Base-by-base conservation (phyloP, 371 early-diverging fungal species). In the Lichtheimia corymbifera region DNA sequence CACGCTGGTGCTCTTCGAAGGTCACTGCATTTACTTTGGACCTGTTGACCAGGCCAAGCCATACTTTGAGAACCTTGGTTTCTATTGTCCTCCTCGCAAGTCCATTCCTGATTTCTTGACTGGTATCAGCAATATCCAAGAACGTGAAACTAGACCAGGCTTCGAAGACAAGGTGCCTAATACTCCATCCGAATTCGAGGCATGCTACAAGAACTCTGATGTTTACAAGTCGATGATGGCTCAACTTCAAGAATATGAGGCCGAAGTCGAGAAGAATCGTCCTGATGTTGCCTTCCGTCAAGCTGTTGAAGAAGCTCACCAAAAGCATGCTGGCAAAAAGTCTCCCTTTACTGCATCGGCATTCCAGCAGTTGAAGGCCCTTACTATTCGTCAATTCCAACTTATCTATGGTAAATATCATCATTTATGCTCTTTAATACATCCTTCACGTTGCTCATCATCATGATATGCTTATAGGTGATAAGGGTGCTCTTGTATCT, bases 21-120 rank as follows among this genome's bases (percentile, higher is more conserved):
- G 93, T 49, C 83, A 81, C 22, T 83, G 83, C 65, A 79, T 90
- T 63, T 93, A 85, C 71, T 88, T 85, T 77, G 93, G 91, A 5
- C 86, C 89, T 0, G 79, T 80, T 3, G 54, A 72, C 28, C 59
- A 75, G 25, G 89, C 87, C 17, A 81, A 87, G 13, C 68, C 73
- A 27, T 90, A 89, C 64, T 91, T 87, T 22, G 22, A 22, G 22
- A 22, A 22, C 22, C 22, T 22, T 22, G 22, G 22, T 22, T 22
- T 22, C 22, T 2, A 22, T 22, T 22, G 22, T 22, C 22, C 22
- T 22, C 22, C 22, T 22, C 22, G 22, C 22, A 22, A 22, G 22
- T 22, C 22, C 22, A 22, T 22, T 22, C 22, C 22, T 2, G 22
- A 22, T 22, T 91, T 87, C 61, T 74, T 93, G 56, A 87, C 91